These are phyloP conservation scores for Puccinia novopanici DNA, from an alignment of 1,284 basidiomycete genomes.

Conservation along the genomic window DNA sequence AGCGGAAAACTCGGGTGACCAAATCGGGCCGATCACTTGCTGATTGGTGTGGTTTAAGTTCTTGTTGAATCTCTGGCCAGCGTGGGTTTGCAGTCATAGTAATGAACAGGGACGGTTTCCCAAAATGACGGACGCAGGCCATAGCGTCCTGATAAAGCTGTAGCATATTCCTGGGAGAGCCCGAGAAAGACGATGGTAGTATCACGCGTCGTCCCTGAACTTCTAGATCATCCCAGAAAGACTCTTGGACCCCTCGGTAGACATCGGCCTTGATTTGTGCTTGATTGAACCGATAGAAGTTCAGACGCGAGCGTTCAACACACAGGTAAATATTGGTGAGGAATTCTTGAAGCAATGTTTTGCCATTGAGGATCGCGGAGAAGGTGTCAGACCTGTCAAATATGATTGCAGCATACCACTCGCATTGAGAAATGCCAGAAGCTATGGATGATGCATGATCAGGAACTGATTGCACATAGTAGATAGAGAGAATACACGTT, in stretches of 20 bases:
- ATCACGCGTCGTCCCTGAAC: constrained; percentile 59
- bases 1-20: background rate
- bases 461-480: background rate
- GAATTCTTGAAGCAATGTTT: constrained; percentile 61
- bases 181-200: constrained; percentile 60
- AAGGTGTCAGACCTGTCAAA: background rate
- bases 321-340: constrained; percentile 59
- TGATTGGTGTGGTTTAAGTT: too few relatives aligned
- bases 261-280: too few relatives aligned
- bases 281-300: too few relatives aligned
- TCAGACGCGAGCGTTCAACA: too few relatives aligned
- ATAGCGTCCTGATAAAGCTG: too few relatives aligned
- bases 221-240: constrained; percentile 35
- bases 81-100: too few relatives aligned
- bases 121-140: constrained; percentile 57
- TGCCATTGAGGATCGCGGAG: background rate
- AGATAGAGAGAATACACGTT: background rate
- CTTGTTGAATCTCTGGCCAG: too few relatives aligned
- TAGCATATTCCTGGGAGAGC: too few relatives aligned
- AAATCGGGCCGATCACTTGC: too few relatives aligned
- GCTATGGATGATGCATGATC: background rate
- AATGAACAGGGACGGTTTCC: constrained; percentile 60
- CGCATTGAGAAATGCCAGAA: background rate
- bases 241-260: background rate
- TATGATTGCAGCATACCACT: constrained; percentile 13